Conservation (phyloP, 2,329 filamentous ascomycete species). For the Fusarium fujikuroi region DNA sequence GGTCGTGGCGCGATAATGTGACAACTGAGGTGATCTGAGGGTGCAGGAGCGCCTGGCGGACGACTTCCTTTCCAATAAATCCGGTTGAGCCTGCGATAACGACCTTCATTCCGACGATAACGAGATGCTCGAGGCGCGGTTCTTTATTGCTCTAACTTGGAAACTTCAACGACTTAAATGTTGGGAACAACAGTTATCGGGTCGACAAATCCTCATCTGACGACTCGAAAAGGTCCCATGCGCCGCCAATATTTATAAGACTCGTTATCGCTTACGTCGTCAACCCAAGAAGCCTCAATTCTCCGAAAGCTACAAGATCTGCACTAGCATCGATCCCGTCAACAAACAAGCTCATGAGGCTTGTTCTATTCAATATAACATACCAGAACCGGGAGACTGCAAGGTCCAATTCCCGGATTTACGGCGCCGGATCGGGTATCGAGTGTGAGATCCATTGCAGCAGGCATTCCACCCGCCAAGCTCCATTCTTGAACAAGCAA, state of each 20-base stretch:
- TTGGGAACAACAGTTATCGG: background rate
- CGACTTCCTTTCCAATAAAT: conserved; percentile 55
- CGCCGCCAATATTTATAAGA: background rate
- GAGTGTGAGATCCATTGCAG: conserved; percentile 6
- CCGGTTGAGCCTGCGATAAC: conserved; percentile 56
- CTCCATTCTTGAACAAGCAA: background rate
- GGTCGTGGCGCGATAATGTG: conserved; percentile 53
- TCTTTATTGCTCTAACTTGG: background rate
- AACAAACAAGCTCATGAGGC: background rate
- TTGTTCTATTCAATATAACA: background rate
- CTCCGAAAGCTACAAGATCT: background rate
- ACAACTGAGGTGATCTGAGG: conserved; percentile 54
- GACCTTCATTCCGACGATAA: conserved; percentile 53
- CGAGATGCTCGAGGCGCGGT: background rate
- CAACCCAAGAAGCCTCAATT: background rate
- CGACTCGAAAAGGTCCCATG: background rate
- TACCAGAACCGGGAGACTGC: conserved; percentile 1
- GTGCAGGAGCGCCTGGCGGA: conserved; percentile 54
- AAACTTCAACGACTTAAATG: background rate
- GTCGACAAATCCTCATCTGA: too few species aligned
- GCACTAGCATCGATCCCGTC: background rate
- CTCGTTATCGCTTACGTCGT: background rate
- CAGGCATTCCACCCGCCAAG: conserved; percentile 3
- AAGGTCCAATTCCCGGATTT: background rate
- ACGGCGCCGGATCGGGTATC: conserved; percentile 9